Base-by-base conservation (phyloP, 1,139 yeast species). In the Lodderomyces oxycetoniae region DNA sequence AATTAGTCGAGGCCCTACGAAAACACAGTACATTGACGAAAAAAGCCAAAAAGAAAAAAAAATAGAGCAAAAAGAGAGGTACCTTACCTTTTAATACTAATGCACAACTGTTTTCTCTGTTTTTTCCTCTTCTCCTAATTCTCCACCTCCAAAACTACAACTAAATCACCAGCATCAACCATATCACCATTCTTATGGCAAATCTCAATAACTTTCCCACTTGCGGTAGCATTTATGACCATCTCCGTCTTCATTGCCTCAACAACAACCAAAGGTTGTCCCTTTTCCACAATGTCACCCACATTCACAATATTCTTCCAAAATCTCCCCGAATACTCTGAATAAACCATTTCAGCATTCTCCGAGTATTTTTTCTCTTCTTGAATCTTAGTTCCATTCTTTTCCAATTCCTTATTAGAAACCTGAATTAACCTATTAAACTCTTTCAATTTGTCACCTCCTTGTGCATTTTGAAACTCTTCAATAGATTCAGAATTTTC, bases 181-280 rank as follows among this genome's bases (percentile, higher is more conserved):
- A 89, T 85, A 53, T 89, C 96, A 48, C 97, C 97, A 51, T 86
- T 86, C 43, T 71, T 70, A 57, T 85, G 95, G 42, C 79, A 63
- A 30, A 91, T 69, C 63, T 86, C 85, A 34, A 77, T 61, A 13
- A 91, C 91, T 53, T 75, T 85, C 47, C 97, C 97, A 7, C 63
- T 67, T 34, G 59, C 70, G 3, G 95, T 73, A 12, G 96, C 78
- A 39, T 63, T 67, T 28, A 89, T 94, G 33, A 79, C 75, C 96
- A 91, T 88, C 59, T 91, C 98, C 1, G 98, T 91, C 68, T 91
- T 91, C 97, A 91, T 91, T 35, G 97, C 97, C 59, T 91, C 97
- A 39, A 91, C 86, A 35, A 91, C 87, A 43, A 91, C 74, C 44
- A 91, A 67, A 4, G 88, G 88, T 49, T 86, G 91, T 23, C 89